Percentiles rank a stretch among this genome's conserved stretches.
These are phyloP conservation scores for Penicillium paradoxum DNA, from an alignment of 495 filamentous ascomycete species.

Conservation along the genomic window DNA sequence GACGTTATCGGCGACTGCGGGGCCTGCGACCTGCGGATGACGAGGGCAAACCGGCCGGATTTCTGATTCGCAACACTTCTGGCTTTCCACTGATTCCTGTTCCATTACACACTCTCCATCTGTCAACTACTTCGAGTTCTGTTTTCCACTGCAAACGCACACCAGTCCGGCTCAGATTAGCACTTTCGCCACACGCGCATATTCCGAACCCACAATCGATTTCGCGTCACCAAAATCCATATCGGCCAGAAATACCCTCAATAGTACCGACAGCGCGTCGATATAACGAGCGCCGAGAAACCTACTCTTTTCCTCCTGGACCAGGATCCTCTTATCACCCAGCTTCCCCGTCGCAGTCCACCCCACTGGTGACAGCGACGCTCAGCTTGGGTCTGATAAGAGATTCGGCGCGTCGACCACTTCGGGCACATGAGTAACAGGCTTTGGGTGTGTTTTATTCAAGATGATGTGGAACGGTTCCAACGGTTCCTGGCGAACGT, in stretches of 20 bases:
- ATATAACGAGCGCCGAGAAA: constrained; percentile 13
- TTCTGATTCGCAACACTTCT: neutral
- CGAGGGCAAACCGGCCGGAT: constrained; percentile 6
- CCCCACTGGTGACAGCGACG: constrained; percentile 78
- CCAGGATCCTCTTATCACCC: constrained; percentile 40
- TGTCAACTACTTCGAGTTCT: neutral
- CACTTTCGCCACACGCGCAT: constrained; percentile 19
- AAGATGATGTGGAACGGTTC: constrained; percentile 93
- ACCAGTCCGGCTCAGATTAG: neutral
- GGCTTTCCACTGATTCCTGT: neutral
- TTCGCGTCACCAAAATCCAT: constrained; percentile 11
- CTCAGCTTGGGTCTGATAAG: constrained; percentile 61
- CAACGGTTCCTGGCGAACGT: constrained; percentile 71
- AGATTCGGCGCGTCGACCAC: constrained; percentile 41
- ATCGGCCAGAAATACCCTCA: neutral
- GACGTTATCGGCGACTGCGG: neutral
- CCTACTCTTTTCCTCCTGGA: constrained; percentile 3
- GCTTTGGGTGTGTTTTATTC: constrained; percentile 92
- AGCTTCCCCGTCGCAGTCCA: constrained; percentile 77
- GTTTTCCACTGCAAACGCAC: neutral
- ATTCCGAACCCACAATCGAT: constrained; percentile 17
- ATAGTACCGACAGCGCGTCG: constrained; percentile 8
- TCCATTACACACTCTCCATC: neutral
- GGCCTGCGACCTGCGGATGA: constrained; percentile 13
- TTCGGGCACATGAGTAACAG: constrained; percentile 84